Percentiles rank a stretch among this genome's conserved stretches.
phyloP scores from a whole-genome alignment of 2,329 filamentous ascomycete genomes.

The Aspergillus udagawae region DNA sequence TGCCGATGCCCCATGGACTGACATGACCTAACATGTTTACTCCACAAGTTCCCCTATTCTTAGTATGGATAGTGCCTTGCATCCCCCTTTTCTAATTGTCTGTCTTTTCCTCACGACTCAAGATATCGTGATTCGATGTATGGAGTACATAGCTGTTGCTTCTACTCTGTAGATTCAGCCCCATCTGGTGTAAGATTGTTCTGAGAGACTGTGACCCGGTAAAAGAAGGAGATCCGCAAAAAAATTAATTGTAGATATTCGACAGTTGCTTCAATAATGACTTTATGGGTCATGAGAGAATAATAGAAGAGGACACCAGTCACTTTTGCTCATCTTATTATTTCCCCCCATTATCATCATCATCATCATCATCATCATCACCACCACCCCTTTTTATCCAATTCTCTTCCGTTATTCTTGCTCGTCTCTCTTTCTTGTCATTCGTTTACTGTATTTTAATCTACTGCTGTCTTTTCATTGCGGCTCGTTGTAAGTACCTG shows the following conservation, averaged over 20 bases:
- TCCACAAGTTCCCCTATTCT: not conserved
- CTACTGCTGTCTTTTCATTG: too few species aligned
- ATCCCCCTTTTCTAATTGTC: not conserved
- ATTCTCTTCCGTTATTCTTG: not conserved
- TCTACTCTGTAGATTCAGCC: too few species aligned
- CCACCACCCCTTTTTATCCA: conserved; percentile 14
- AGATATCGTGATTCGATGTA: too few species aligned
- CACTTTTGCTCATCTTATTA: not conserved
- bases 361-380: not conserved
- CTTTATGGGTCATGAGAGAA: not conserved
- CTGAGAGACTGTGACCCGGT: not conserved
- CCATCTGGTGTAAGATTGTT: not conserved
- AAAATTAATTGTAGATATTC: not conserved
- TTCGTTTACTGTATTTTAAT: not conserved
- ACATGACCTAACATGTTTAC: not conserved
- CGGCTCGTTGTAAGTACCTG: too few species aligned
- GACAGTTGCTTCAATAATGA: not conserved
- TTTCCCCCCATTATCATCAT: not conserved
- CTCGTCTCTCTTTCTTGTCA: not conserved
- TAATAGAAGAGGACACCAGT: not conserved
- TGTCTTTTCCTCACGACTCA: not conserved
- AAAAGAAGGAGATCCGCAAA: not conserved
- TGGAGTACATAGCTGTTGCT: too few species aligned
- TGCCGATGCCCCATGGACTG: not conserved
- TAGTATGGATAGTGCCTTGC: not conserved